Evolutionary conservation across 306 rosid species (phyloP).

Genomic region (Pterocarpus macrocarpus): DNA sequence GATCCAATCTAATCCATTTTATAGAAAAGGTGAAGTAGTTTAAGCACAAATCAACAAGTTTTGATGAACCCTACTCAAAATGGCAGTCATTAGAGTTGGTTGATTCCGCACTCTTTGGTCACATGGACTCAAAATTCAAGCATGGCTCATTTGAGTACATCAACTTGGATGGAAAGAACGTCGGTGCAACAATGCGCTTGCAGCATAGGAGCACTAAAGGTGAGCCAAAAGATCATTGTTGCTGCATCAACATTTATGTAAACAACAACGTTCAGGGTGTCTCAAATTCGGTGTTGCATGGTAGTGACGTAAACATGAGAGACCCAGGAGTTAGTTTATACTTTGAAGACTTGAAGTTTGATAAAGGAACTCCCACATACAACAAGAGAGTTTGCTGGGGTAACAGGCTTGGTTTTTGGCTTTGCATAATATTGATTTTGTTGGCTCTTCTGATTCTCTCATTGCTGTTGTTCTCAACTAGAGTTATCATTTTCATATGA

Average conservation of each 20-base stretch:
- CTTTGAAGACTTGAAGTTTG: constrained; percentile 50
- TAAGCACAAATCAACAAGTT: constrained; percentile 6
- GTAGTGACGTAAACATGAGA: constrained; percentile 53
- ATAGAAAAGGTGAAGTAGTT: not conserved
- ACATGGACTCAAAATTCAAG: constrained; percentile 48
- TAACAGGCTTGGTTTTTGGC: constrained; percentile 24
- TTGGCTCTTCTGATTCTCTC: constrained; percentile 43
- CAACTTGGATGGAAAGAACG: constrained; percentile 55
- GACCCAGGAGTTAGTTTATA: constrained; percentile 54
- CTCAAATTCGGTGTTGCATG: constrained; percentile 55
- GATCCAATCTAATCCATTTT: constrained; percentile 23
- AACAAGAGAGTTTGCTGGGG: constrained; percentile 11
- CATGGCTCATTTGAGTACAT: constrained; percentile 54
- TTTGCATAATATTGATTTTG: constrained; percentile 28
- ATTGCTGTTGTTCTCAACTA: constrained; percentile 49
- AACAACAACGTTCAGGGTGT: constrained; percentile 63
- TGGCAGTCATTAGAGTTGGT: not conserved
- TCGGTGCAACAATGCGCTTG: constrained; percentile 57
- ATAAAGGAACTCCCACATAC: constrained; percentile 19
- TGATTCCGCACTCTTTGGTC: not conserved
- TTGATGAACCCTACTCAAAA: constrained; percentile 12
- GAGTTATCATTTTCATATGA: constrained; percentile 37
- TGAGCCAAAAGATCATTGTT: constrained; percentile 48
- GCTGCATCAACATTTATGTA: constrained; percentile 60
- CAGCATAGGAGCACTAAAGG: constrained; percentile 48